Percentiles rank a stretch among this genome's conserved stretches.
Evolutionary conservation across 2,329 filamentous ascomycete species (phyloP).

Genomic region (Saccharata proteae): DNA sequence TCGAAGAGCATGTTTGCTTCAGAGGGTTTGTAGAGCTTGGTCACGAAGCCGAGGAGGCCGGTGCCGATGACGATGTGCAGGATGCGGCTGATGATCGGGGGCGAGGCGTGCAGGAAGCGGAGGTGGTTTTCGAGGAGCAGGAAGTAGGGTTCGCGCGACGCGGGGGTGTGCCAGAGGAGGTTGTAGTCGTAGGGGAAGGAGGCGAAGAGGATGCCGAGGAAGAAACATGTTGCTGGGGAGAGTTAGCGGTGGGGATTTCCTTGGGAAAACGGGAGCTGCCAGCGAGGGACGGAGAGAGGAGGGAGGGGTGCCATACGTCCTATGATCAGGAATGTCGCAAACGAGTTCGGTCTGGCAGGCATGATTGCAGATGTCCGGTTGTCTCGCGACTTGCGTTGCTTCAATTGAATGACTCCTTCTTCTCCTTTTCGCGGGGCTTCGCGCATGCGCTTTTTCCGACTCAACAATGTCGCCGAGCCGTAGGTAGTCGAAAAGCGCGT

Average conservation of each 20-base stretch:
- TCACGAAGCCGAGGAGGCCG: slow-evolving; percentile 71
- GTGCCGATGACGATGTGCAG: slow-evolving; percentile 87
- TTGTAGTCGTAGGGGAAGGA: slow-evolving; percentile 93
- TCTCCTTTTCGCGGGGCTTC: too few species aligned
- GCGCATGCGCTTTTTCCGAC: too few species aligned
- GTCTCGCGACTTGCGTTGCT: too few species aligned
- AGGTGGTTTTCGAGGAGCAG: slow-evolving; percentile 82
- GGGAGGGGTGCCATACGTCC: slow-evolving; percentile 55
- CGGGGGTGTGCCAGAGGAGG: slow-evolving; percentile 63
- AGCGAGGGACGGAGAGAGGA: slow-evolving; percentile 9
- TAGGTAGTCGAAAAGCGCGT: too few species aligned
- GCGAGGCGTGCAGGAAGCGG: slow-evolving; percentile 79
- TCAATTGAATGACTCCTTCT: too few species aligned
- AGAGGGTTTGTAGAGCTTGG: slow-evolving; percentile 87
- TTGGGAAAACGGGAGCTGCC: neutral
- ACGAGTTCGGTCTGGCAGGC: slow-evolving; percentile 40
- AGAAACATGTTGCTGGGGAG: slow-evolving; percentile 64
- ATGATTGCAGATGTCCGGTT: slow-evolving; percentile 2
- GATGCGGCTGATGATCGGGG: slow-evolving; percentile 82
- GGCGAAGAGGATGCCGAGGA: slow-evolving; percentile 95
- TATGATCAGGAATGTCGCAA: slow-evolving; percentile 94
- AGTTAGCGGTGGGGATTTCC: slow-evolving; percentile 9
- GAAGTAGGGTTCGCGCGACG: slow-evolving; percentile 53
- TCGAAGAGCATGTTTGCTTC: slow-evolving; percentile 96
- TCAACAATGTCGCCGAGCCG: too few species aligned